Conservation (phyloP, 768 basidiomycete genomes). For the Calocybe gangraenosa region DNA sequence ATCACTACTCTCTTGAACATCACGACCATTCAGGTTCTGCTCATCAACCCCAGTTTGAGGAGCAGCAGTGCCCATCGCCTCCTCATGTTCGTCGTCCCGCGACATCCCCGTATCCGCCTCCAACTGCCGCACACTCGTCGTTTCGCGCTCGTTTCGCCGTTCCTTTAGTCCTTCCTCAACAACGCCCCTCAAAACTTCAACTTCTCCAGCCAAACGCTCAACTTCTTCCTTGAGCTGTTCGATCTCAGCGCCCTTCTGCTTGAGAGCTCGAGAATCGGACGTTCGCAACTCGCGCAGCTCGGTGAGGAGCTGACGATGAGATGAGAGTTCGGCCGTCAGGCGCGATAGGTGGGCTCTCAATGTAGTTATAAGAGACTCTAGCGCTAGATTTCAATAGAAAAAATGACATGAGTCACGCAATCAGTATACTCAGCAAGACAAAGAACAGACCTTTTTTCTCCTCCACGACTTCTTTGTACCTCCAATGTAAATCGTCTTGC, state of each 20-base stretch:
- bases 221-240: constrained; percentile 69
- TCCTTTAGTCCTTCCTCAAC: constrained; percentile 86
- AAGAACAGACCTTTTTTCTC: constrained; percentile 77
- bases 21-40: constrained; percentile 13
- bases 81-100: constrained; percentile 25
- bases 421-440: constrained; percentile 1
- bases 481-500: constrained; percentile 25
- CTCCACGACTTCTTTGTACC: constrained; percentile 76
- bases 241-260: constrained; percentile 64
- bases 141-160: constrained; percentile 52
- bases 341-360: constrained; percentile 73
- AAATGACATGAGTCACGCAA: constrained; percentile 20
- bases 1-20: constrained; percentile 14
- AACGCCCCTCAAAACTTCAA: constrained; percentile 80
- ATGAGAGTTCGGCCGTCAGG: constrained; percentile 73
- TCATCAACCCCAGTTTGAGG: constrained; percentile 9
- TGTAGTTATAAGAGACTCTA: constrained; percentile 74
- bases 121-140: constrained; percentile 19
- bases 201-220: constrained; percentile 77
- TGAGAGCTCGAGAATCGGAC: constrained; percentile 51
- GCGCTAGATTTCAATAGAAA: constrained; percentile 41
- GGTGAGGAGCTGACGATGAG: constrained; percentile 66
- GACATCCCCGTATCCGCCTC: constrained; percentile 32
- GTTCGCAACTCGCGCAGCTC: constrained; percentile 65
- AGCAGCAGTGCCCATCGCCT: constrained; percentile 6